A percentile compares a stretch with the other conserved stretches of the same genome.
Conservation (phyloP, 2,329 filamentous ascomycete species). For the Aspergillaceae sp. region DNA sequence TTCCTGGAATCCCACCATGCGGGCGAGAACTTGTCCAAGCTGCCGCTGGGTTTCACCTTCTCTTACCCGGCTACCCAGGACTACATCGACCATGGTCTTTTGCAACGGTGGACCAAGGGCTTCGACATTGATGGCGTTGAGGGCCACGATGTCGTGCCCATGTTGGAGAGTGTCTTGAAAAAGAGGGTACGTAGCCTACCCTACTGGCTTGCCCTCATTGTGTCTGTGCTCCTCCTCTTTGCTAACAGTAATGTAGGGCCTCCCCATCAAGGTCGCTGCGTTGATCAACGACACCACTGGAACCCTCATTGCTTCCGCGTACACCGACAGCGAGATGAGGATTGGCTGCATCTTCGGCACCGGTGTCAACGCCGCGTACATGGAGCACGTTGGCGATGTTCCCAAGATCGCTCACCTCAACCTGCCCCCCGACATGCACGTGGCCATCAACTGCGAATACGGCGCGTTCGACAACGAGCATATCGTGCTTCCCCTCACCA, state of each 20-base stretch:
- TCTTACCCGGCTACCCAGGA: slow-evolving; percentile 90
- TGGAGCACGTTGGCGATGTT: slow-evolving; percentile 84
- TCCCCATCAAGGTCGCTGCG: slow-evolving; percentile 86
- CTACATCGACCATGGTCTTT: slow-evolving; percentile 83
- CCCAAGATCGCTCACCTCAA: slow-evolving; percentile 92
- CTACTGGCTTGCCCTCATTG: too few relatives aligned
- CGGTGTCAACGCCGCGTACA: slow-evolving; percentile 96
- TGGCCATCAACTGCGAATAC: slow-evolving; percentile 98
- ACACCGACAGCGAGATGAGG: slow-evolving; percentile 87
- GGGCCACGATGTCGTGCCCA: slow-evolving; percentile 79
- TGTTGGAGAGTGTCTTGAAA: slow-evolving; percentile 70
- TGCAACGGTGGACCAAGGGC: slow-evolving; percentile 96
- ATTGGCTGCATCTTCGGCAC: slow-evolving; percentile 98
- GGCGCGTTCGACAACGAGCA: slow-evolving; percentile 95
- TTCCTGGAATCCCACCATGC: slow-evolving; percentile 82
- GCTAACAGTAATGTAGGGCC: slow-evolving; percentile 46
- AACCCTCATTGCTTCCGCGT: slow-evolving; percentile 90
- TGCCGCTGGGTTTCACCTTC: slow-evolving; percentile 89
- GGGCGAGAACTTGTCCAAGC: slow-evolving; percentile 48
- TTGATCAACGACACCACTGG: slow-evolving; percentile 97
- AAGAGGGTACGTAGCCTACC: slow-evolving; percentile 46
- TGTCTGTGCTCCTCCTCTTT: background rate
- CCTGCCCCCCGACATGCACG: slow-evolving; percentile 70
- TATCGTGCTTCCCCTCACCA: slow-evolving; percentile 73
- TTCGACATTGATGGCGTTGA: slow-evolving; percentile 92